Conservation (phyloP, 306 rosid species). For the Elaeagnus macrophylla region DNA sequence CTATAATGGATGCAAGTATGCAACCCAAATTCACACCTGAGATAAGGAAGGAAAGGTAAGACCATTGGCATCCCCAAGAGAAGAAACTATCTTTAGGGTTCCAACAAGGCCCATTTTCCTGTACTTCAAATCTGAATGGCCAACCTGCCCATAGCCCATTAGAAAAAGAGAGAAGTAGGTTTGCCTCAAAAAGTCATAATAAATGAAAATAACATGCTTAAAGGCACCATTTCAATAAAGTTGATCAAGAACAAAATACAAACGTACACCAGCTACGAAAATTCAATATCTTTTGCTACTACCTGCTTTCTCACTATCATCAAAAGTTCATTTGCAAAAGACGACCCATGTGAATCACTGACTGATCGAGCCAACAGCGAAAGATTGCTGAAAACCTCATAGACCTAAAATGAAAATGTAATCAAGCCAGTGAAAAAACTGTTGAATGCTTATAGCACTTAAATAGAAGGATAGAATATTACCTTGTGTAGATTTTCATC, state of each 20-base stretch:
- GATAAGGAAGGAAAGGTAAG: conserved; percentile 14
- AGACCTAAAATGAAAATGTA: conserved; percentile 21
- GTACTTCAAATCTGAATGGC: conserved; percentile 31
- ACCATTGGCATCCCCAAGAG: conserved; percentile 25
- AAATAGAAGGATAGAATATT: conserved; percentile 1
- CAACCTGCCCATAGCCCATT: conserved; percentile 10
- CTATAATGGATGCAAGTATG: background rate
- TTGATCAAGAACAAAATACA: background rate
- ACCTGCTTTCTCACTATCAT: conserved; percentile 39
- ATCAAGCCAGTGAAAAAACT: conserved; percentile 9
- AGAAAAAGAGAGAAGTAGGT: no score
- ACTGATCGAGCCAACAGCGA: conserved; percentile 24
- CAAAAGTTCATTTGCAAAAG: conserved; percentile 32
- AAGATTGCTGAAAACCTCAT: conserved; percentile 35
- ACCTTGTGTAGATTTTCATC: conserved; percentile 36
- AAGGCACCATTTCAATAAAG: background rate
- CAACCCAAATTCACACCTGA: conserved; percentile 11
- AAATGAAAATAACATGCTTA: no score
- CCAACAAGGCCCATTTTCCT: conserved; percentile 38
- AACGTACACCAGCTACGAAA: background rate
- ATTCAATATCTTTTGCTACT: background rate
- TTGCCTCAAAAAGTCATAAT: no score
- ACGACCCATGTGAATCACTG: conserved; percentile 22
- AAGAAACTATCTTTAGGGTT: conserved; percentile 31
- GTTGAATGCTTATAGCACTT: background rate